Evolutionary conservation across 331 rosid genomes (phyloP).

Genomic region (Phaseolus coccineus): DNA sequence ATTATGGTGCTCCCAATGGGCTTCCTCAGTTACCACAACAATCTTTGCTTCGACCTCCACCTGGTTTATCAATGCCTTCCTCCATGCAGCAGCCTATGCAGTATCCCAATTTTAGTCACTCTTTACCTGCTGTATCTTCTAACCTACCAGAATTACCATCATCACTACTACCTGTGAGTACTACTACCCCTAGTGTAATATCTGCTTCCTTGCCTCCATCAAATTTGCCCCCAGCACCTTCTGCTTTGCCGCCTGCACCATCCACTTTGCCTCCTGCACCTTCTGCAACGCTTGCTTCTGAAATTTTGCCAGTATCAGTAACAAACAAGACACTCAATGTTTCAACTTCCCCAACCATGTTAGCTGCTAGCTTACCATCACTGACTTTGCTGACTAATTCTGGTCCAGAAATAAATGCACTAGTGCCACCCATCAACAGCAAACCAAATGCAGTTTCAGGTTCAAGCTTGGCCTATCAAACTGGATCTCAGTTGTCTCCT

Average conservation of each 20-base stretch:
- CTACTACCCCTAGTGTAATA: slow-evolving; percentile 52
- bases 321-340: slow-evolving; percentile 61
- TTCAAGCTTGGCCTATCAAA: slow-evolving; percentile 65
- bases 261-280: slow-evolving; percentile 59
- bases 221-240: background rate
- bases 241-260: slow-evolving; percentile 33
- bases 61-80: slow-evolving; percentile 80
- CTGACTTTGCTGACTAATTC: slow-evolving; percentile 56
- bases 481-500: slow-evolving; percentile 60
- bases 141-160: slow-evolving; percentile 67
- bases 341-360: slow-evolving; percentile 51
- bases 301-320: slow-evolving; percentile 58
- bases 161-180: slow-evolving; percentile 57
- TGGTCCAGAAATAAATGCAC: slow-evolving; percentile 55
- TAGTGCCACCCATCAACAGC: slow-evolving; percentile 55
- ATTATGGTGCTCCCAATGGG: slow-evolving; percentile 82
- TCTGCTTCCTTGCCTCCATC: slow-evolving; percentile 52
- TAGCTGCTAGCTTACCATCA: slow-evolving; percentile 55
- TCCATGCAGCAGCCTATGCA: slow-evolving; percentile 82
- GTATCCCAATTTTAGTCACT: slow-evolving; percentile 61
- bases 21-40: slow-evolving; percentile 87
- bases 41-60: slow-evolving; percentile 78
- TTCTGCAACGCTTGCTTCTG: slow-evolving; percentile 62
- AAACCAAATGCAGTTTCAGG: slow-evolving; percentile 63
- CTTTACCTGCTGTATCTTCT: slow-evolving; percentile 66